Evolutionary conservation across 441 rosid species (phyloP).

Genomic region (Adansonia rubrostipa): DNA sequence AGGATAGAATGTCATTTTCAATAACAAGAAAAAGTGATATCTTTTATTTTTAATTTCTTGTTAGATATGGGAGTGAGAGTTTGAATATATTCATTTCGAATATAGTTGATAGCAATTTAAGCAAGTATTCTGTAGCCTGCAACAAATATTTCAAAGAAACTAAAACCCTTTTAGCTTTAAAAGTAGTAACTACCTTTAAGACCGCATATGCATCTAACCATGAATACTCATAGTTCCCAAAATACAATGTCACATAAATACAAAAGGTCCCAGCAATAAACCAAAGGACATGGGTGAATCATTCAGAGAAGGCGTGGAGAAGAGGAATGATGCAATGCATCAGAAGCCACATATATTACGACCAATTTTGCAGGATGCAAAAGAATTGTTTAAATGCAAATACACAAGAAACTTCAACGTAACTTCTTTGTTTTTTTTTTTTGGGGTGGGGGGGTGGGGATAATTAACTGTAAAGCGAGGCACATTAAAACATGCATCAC

Average conservation of each 20-base stretch:
- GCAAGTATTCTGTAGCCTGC: neutral
- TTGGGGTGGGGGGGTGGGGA: neutral
- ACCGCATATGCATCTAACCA: neutral
- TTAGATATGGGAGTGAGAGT: neutral
- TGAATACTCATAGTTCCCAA: neutral
- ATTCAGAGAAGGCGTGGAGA: neutral
- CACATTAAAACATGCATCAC: conserved; percentile 16
- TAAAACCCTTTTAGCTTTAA: conserved; percentile 1
- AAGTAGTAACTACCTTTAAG: neutral
- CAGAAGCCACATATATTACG: neutral
- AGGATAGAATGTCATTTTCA: too few relatives aligned
- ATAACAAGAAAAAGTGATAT: too few relatives aligned
- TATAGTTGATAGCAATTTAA: conserved; percentile 12
- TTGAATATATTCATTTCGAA: neutral
- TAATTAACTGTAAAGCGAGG: neutral
- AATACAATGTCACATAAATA: neutral
- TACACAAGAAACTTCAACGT: too few relatives aligned
- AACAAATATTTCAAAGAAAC: conserved; percentile 8
- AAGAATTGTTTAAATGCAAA: neutral
- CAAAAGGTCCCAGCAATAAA: neutral
- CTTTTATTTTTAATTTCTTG: neutral
- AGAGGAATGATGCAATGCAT: neutral
- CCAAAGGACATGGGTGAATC: conserved; percentile 2
- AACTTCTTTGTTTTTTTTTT: neutral
- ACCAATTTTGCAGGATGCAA: neutral